phyloP scores from a whole-genome alignment of 257 asterid species.

The Solanum neorickii region DNA sequence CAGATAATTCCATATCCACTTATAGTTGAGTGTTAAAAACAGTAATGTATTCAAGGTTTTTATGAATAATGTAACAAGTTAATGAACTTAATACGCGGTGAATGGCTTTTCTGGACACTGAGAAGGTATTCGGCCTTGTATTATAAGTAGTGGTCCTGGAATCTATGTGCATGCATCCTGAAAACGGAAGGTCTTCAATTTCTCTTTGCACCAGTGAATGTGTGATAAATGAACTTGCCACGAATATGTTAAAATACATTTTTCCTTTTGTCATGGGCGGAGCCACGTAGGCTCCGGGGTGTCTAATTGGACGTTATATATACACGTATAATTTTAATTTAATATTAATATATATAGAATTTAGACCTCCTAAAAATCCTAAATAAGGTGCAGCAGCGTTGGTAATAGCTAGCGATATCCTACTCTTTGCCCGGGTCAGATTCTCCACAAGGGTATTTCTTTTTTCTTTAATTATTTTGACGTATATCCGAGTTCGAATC shows the following conservation, averaged over 20 bases:
- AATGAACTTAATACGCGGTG: background rate
- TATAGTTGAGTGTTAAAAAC: background rate
- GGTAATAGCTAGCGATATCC: no score
- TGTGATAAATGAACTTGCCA: background rate
- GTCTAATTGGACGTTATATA: no score
- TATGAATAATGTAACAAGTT: background rate
- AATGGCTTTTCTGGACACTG: background rate
- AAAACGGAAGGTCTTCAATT: background rate
- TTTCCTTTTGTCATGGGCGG: background rate
- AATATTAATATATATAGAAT: no score
- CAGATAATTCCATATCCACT: background rate
- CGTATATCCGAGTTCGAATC: no score
- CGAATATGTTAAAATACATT: background rate
- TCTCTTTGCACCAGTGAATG: background rate
- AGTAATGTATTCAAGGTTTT: background rate
- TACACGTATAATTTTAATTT: no score
- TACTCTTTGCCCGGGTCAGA: no score
- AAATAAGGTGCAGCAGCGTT: no score
- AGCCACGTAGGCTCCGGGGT: no score
- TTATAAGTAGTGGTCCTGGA: background rate
- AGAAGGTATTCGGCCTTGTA: background rate
- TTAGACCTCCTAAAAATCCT: no score
- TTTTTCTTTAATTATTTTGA: no score
- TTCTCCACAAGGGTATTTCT: no score
- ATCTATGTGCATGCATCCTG: background rate